Percentiles rank a stretch among this genome's conserved stretches.
Evolutionary conservation across 352 stramenopile species (phyloP).

Genomic region (Phytophthora sansomeana): DNA sequence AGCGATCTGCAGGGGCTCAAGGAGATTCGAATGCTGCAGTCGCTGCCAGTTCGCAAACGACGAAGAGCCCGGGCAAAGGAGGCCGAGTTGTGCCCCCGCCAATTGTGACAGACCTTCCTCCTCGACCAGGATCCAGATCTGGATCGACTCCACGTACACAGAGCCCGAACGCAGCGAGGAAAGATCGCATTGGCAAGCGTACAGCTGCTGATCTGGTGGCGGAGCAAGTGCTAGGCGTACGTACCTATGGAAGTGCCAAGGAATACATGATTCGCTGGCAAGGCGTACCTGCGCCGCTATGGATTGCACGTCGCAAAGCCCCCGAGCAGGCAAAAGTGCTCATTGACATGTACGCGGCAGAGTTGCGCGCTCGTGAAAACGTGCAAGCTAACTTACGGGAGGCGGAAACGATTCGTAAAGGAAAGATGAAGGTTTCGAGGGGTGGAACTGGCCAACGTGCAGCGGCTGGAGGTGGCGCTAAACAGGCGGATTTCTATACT

Average conservation of each 20-base stretch:
- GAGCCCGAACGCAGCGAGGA: slow-evolving; percentile 4
- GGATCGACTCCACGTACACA: slow-evolving; percentile 9
- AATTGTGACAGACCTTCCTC: slow-evolving; percentile 20
- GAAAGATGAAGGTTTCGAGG: slow-evolving; percentile 16
- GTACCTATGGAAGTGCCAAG: slow-evolving; percentile 24
- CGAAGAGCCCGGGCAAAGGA: slow-evolving; percentile 7
- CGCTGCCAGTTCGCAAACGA: background rate
- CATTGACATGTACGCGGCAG: slow-evolving; percentile 41
- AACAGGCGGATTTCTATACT: slow-evolving; percentile 43
- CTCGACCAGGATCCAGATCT: slow-evolving; percentile 1
- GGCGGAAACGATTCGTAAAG: slow-evolving; percentile 8
- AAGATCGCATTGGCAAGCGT: slow-evolving; percentile 36
- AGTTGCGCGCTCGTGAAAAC: slow-evolving; percentile 12
- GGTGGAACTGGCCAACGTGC: slow-evolving; percentile 8
- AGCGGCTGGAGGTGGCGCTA: background rate
- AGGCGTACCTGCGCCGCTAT: slow-evolving; percentile 29
- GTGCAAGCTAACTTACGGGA: background rate
- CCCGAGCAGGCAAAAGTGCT: slow-evolving; percentile 34
- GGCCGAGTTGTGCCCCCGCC: slow-evolving; percentile 6
- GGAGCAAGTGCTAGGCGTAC: slow-evolving; percentile 39
- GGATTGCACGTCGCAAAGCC: slow-evolving; percentile 48
- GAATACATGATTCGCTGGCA: slow-evolving; percentile 54
- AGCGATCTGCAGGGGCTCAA: slow-evolving; percentile 4
- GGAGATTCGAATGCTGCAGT: background rate
- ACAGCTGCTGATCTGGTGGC: slow-evolving; percentile 28